Percentiles rank a stretch among this genome's conserved stretches.
Evolutionary conservation across 2,329 filamentous ascomycete species (phyloP).

Genomic region (Cordyceps javanica): DNA sequence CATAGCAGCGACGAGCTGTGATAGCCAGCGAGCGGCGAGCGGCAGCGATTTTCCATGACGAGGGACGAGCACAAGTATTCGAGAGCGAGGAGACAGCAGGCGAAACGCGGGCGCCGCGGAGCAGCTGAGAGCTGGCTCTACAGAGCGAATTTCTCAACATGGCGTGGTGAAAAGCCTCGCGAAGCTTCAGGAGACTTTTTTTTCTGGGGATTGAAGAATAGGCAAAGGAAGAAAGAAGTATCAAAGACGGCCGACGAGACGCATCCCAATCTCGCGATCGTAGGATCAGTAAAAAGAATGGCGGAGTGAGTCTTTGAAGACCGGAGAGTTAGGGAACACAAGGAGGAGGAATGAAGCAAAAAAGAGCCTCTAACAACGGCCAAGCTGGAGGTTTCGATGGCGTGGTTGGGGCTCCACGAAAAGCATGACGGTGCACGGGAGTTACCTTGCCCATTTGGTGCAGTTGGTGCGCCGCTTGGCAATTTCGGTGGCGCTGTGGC

Average conservation of each 20-base stretch:
- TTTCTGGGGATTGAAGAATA: slow-evolving; percentile 4
- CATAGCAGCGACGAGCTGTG: slow-evolving; percentile 45
- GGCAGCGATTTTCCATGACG: slow-evolving; percentile 39
- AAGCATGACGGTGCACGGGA: slow-evolving; percentile 13
- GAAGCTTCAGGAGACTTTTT: slow-evolving; percentile 14
- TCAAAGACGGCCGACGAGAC: slow-evolving; percentile 21
- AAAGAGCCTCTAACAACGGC: slow-evolving; percentile 2
- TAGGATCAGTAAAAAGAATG: slow-evolving; percentile 32
- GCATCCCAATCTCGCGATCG: slow-evolving; percentile 29
- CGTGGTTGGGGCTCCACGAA: slow-evolving; percentile 10
- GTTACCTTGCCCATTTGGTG: slow-evolving; percentile 10
- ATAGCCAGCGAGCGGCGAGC: slow-evolving; percentile 44
- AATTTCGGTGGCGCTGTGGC: slow-evolving; percentile 1
- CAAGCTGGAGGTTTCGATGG: slow-evolving; percentile 10
- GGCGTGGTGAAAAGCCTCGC: slow-evolving; percentile 32
- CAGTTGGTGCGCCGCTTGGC: not conserved
- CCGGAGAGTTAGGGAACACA: slow-evolving; percentile 15
- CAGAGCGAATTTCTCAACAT: slow-evolving; percentile 69
- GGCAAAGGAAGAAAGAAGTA: slow-evolving; percentile 10
- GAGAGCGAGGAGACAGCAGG: slow-evolving; percentile 37
- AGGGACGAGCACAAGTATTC: slow-evolving; percentile 31
- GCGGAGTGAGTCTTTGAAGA: slow-evolving; percentile 41
- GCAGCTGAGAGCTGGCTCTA: slow-evolving; percentile 59
- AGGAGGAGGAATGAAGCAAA: slow-evolving; percentile 14
- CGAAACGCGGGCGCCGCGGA: slow-evolving; percentile 46